Conservation (phyloP, 768 basidiomycete species). For the Amanita brunnescens region DNA sequence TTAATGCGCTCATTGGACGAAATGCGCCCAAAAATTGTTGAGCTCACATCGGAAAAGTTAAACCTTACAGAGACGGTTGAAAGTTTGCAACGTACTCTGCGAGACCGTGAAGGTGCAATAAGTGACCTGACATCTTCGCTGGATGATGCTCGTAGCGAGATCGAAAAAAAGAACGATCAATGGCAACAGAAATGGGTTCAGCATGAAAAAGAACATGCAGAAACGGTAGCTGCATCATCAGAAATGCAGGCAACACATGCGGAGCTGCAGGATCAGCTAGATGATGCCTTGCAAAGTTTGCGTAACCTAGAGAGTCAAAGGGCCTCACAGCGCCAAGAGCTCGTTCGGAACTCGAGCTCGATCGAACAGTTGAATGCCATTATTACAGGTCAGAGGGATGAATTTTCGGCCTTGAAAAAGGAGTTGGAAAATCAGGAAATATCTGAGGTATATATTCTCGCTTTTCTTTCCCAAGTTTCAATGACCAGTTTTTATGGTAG, state of each 20-base stretch:
- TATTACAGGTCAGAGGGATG: constrained; percentile 42
- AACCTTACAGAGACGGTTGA: constrained; percentile 60
- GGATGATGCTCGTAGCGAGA: constrained; percentile 44
- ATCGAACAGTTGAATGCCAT: constrained; percentile 40
- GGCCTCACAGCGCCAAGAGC: constrained; percentile 47
- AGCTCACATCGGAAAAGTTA: constrained; percentile 64
- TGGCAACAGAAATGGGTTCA: constrained; percentile 35
- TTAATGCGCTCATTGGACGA: constrained; percentile 79
- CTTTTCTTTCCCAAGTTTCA: neutral
- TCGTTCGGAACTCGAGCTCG: constrained; percentile 46
- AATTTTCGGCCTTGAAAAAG: constrained; percentile 40
- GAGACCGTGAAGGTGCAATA: constrained; percentile 48
- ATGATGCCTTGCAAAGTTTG: constrained; percentile 41
- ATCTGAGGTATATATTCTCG: constrained; percentile 25
- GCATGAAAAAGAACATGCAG: constrained; percentile 44
- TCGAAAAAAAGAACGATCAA: constrained; percentile 35
- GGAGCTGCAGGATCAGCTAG: constrained; percentile 55
- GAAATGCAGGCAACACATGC: constrained; percentile 57
- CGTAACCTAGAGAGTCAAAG: constrained; percentile 60
- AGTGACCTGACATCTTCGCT: constrained; percentile 52
- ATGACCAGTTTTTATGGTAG: constrained; percentile 18
- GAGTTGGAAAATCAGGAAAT: constrained; percentile 40
- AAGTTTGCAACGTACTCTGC: constrained; percentile 42
- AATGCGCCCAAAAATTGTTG: constrained; percentile 78
- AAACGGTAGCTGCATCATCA: constrained; percentile 38